Evolutionary conservation across 1,284 basidiomycete species (phyloP), one percentile per base, ranked within the genome.

Genomic region (Ganoderma lingzhi): DNA sequence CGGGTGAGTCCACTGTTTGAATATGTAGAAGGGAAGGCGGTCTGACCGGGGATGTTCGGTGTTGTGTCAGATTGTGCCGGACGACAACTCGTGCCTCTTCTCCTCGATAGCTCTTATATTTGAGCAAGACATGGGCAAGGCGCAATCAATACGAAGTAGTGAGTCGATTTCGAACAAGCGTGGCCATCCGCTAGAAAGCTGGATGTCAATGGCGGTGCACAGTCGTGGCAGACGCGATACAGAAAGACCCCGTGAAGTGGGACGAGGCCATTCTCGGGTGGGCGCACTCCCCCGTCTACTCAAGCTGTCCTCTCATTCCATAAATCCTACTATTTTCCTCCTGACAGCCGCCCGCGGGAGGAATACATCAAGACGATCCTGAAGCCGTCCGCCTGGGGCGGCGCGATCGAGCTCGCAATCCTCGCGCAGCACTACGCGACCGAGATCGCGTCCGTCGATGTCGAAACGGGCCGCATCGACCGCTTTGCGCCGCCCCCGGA

Each of bases 61-160:
- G 32, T 8, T 74, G 58, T 73, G n/a, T n/a, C 71, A 95, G 88
- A 85, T 96, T 66, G 94, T 97, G 10, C 96, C 95, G 15, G 96
- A 97, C 77, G 95, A 97, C 81, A 98, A 97, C 75, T 94, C 95
- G 3, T 98, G 96, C 80, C 83, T 98, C 45, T 98, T 98, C 82
- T 93, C 92, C 5, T 91, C 95, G 2, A 84, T 96, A 44, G 94
- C 93, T 5, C 84, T 97, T 55, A 84, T 97, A 4, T 95, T 98
- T 75, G 90, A 93, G 78, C 95, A 96, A 74, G 89, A 89, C 63
- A 91, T 93, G 17, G 78, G 84, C 28, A 91, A 92, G 65, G 90
- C 92, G 8, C 82, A 82, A 48, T 80, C 84, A 68, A 87, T 95
- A 75, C 85, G 94, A 59, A 84, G 90, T 79, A 87, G 93, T 94